Conservation (phyloP, 192 early-diverging fungal genomes). For the Rhizophagus clarus region DNA sequence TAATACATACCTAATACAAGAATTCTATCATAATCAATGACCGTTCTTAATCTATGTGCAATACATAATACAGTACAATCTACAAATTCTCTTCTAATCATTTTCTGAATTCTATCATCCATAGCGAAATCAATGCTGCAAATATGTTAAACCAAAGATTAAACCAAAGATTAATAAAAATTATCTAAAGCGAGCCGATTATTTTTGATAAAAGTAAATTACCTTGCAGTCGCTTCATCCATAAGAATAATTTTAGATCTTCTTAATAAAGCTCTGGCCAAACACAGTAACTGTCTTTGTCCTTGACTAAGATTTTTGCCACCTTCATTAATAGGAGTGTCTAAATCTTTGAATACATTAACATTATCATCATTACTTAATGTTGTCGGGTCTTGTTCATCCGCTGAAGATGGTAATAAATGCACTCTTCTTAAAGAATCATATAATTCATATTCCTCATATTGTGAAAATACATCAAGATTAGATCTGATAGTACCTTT, state of each 20-base stretch:
- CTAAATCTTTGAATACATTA: constrained; percentile 51
- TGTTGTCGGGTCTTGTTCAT: constrained; percentile 25
- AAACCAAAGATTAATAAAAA: constrained; percentile 6
- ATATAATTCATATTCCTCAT: constrained; percentile 66
- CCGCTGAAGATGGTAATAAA: constrained; percentile 44
- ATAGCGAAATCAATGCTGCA: constrained; percentile 81
- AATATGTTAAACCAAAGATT: constrained; percentile 39
- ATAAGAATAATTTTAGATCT: constrained; percentile 56
- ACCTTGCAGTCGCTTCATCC: constrained; percentile 54
- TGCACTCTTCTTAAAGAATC: constrained; percentile 64
- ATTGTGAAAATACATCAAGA: constrained; percentile 76
- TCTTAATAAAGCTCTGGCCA: constrained; percentile 79
- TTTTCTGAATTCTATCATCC: constrained; percentile 82
- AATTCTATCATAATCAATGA: constrained; percentile 86
- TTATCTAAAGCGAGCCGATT: too few relatives aligned
- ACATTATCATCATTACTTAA: constrained; percentile 26
- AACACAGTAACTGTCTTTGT: constrained; percentile 80
- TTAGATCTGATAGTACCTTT: constrained; percentile 71
- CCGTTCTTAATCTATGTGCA: constrained; percentile 85
- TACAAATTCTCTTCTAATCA: constrained; percentile 77
- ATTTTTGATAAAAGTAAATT: neutral
- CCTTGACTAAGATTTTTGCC: constrained; percentile 82
- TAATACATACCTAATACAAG: constrained; percentile 51
- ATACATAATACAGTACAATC: constrained; percentile 84
- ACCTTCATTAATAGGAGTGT: constrained; percentile 60